phyloP scores from a whole-genome alignment of 768 basidiomycete species.

The Tubosaeta sp. region DNA sequence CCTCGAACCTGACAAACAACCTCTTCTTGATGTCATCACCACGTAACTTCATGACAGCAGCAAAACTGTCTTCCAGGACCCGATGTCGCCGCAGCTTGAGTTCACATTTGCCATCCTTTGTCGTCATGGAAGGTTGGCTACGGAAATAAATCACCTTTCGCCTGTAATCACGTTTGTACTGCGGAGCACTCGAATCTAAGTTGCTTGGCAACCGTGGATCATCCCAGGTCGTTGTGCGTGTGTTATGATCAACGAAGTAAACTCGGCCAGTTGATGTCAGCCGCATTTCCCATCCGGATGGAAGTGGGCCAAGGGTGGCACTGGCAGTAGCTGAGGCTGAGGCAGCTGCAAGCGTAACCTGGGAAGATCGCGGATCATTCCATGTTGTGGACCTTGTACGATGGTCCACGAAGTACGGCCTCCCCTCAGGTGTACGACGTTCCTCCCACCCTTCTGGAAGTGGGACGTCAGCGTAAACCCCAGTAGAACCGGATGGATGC shows the following conservation, averaged over 20 bases:
- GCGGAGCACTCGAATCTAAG: slow-evolving; percentile 85
- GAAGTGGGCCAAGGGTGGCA: slow-evolving; percentile 72
- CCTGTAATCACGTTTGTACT: slow-evolving; percentile 92
- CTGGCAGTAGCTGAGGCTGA: slow-evolving; percentile 42
- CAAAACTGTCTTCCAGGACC: slow-evolving; percentile 84
- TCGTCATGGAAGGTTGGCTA: slow-evolving; percentile 80
- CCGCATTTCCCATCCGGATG: slow-evolving; percentile 95
- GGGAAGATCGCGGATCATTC: slow-evolving; percentile 72
- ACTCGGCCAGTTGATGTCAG: slow-evolving; percentile 79
- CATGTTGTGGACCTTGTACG: slow-evolving; percentile 85
- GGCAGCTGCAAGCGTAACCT: slow-evolving; percentile 45
- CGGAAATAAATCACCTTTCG: slow-evolving; percentile 92
- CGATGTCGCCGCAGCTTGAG: slow-evolving; percentile 75
- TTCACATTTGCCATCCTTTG: slow-evolving; percentile 78
- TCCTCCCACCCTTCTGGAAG: slow-evolving; percentile 92
- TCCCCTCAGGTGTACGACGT: slow-evolving; percentile 81
- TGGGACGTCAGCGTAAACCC: slow-evolving; percentile 55
- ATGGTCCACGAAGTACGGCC: slow-evolving; percentile 74
- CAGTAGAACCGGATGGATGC: slow-evolving; percentile 28
- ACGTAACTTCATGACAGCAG: slow-evolving; percentile 75
- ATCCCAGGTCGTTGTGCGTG: slow-evolving; percentile 88
- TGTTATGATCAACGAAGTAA: slow-evolving; percentile 93
- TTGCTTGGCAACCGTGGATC: slow-evolving; percentile 83
- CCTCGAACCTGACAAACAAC: slow-evolving; percentile 72
- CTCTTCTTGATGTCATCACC: slow-evolving; percentile 68